Base-by-base conservation (phyloP, 2,329 filamentous ascomycete species). In the Leptographium galeiforme region DNA sequence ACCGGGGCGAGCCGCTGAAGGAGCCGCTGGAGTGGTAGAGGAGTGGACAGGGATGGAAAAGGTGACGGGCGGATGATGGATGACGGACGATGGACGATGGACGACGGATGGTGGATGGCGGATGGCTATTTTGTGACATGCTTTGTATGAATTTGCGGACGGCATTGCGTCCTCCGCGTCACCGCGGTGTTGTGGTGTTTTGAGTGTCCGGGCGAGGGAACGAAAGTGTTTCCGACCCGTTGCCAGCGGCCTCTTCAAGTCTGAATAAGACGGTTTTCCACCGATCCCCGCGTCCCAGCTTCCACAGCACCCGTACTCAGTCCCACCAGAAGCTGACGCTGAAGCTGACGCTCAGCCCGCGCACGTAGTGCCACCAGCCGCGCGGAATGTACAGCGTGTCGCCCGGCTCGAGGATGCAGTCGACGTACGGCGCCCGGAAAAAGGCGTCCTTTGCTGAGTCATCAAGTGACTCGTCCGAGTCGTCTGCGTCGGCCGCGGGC, bases 311-410 rank as follows among this genome's bases (percentile, higher is more conserved):
- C 6, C 10, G 1, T 8, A 4, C 19, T 48, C 39, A 78, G 59
- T 87, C 85, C 86, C 88, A 98, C 93, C 93, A 98, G 64, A 96
- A 97, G 64, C 89, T 96, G 13, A 97, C 89, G 60, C 90, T 96
- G 63, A 95, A 90, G 63, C 91, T 95, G 19, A 87, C 80, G 54
- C 81, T 89, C 62, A 97, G 65, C 50, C 89, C 89, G 56, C 87
- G 76, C 4, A 97, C 87, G 67, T 96, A 97, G 72, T 98, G 93
- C 93, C 93, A 98, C 91, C 93, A 98, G 0, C 91, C 93, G 6
- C 88, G 76, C 0, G 93, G 93, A 52, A 98, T 87, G 64, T 95
- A 93, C 52, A 98, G 65, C 58, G 82, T 85, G 52, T 98, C 89
- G 0, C 91, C 93, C 1, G 86, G 84, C 34, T 77, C 79, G 7